Percentiles rank a stretch among this genome's conserved stretches.
These are phyloP conservation scores for Sesbania bispinosa DNA, from an alignment of 306 rosid species.

Conservation along the genomic window DNA sequence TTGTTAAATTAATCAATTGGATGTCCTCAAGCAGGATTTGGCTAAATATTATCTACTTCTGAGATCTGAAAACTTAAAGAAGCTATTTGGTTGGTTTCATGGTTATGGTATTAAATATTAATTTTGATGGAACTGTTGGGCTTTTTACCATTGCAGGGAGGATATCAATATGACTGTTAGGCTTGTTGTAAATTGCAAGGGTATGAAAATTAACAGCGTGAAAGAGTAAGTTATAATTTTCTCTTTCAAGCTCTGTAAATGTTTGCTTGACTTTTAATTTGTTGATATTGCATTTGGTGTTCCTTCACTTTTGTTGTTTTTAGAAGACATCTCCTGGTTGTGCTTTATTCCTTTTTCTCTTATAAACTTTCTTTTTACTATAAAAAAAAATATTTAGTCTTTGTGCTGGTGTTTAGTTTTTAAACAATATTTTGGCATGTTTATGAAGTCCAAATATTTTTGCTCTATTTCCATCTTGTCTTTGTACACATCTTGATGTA, in stretches of 20 bases:
- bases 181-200: constrained; percentile 84
- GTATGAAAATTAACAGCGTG: constrained; percentile 72
- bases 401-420: not conserved
- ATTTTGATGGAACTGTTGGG: constrained; percentile 28
- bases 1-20: not conserved
- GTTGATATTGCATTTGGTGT: not conserved
- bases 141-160: constrained; percentile 54
- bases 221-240: constrained; percentile 58
- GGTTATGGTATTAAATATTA: constrained; percentile 17
- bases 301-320: not conserved
- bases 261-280: not conserved
- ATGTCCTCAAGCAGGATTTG: constrained; percentile 9
- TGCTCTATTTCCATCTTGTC: not conserved
- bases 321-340: not conserved
- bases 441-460: constrained; percentile 6
- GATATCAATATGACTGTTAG: constrained; percentile 83
- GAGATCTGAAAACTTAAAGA: constrained; percentile 6
- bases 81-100: constrained; percentile 18
- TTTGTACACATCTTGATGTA: not conserved
- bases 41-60: not conserved
- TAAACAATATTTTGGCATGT: not conserved
- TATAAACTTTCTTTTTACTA: not conserved
- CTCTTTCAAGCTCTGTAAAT: not conserved
- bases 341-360: constrained; percentile 5
- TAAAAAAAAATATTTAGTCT: not conserved